phyloP scores from a whole-genome alignment of 768 basidiomycete genomes.

The Roridomyces roridus region DNA sequence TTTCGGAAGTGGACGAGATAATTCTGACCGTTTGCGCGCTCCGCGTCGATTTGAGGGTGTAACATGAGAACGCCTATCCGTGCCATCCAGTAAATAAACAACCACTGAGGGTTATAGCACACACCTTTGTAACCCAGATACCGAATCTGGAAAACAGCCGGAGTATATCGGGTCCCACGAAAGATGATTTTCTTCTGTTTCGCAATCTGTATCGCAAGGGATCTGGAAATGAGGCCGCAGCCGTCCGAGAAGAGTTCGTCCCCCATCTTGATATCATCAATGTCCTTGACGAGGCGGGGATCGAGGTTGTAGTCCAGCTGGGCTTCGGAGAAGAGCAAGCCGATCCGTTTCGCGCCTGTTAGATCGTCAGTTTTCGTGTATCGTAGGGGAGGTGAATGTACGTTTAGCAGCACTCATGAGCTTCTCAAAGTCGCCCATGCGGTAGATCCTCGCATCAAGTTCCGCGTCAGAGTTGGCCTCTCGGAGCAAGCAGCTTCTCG shows the following conservation, averaged over 20 bases:
- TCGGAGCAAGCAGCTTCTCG: constrained; percentile 68
- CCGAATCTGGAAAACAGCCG: constrained; percentile 70
- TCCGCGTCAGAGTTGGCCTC: constrained; percentile 59
- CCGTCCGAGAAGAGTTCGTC: constrained; percentile 73
- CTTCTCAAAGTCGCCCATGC: constrained; percentile 59
- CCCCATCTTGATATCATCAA: constrained; percentile 60
- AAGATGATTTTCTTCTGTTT: constrained; percentile 61
- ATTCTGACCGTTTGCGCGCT: constrained; percentile 29
- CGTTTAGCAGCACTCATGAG: constrained; percentile 74
- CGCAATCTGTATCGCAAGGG: constrained; percentile 58
- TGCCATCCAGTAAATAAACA: not conserved
- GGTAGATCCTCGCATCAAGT: constrained; percentile 63
- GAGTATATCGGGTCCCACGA: constrained; percentile 61
- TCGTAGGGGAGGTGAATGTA: constrained; percentile 30
- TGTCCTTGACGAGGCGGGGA: constrained; percentile 56
- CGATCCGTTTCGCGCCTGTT: constrained; percentile 72
- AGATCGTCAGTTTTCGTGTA: not conserved
- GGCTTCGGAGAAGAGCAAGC: constrained; percentile 69
- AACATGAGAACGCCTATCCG: constrained; percentile 60
- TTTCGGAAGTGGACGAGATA: constrained; percentile 62
- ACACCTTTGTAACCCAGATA: constrained; percentile 78
- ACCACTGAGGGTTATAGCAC: not conserved
- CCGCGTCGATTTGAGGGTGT: constrained; percentile 60
- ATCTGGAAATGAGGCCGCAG: constrained; percentile 66
- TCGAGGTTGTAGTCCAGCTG: constrained; percentile 62